Base-by-base conservation (phyloP, 345 rosid genomes). In the Anastatica hierochuntica region DNA sequence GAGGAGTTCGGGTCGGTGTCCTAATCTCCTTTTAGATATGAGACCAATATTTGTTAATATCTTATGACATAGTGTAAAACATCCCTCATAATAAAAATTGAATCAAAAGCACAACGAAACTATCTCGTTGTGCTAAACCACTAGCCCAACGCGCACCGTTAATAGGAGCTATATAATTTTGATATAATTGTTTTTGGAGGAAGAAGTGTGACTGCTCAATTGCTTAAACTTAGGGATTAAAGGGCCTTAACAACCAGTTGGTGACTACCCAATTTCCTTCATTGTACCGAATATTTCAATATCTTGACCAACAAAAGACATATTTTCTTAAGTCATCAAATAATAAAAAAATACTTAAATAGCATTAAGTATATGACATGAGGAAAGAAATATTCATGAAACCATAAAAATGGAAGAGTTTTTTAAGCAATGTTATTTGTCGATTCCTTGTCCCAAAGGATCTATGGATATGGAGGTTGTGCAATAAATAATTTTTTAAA, bases 211-310 rank as follows among this genome's bases (percentile, higher is more conserved):
- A 37, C 45, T 54, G 53, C 49, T 69, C 71, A 49, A 61, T 83
- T 76, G 80, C 85, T 77, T 77, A 79, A 77, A 60, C 27, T n/a
- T 64, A 63, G 73, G 75, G 76, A 68, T 74, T 78, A 70, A 64
- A 67, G 49, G 41, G 21, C 7, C 78, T 75, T 80, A 78, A 80
- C 92, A 12, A 80, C 87, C 81, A 76, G 87, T 80, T 59, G 92
- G 92, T 83, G 62, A 60, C 35, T 40, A 39, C 52, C 43, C 48
- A 66, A 58, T 58, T 43, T 37, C 43, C 43, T 58, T 66, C 47
- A 41, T 57, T 58, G 47, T 12, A 50, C 58, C 47, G 37, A 43
- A 58, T 42, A 50, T 31, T 11, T 33, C 18, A 57, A 35, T 51
- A n/a, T 13, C 17, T 64, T 24, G 47, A 14, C 56, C 56, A 48